A percentile compares a stretch with the other conserved stretches of the same genome.
Evolutionary conservation across 2,329 filamentous ascomycete genomes (phyloP).

Genomic region (Apiospora sp.): DNA sequence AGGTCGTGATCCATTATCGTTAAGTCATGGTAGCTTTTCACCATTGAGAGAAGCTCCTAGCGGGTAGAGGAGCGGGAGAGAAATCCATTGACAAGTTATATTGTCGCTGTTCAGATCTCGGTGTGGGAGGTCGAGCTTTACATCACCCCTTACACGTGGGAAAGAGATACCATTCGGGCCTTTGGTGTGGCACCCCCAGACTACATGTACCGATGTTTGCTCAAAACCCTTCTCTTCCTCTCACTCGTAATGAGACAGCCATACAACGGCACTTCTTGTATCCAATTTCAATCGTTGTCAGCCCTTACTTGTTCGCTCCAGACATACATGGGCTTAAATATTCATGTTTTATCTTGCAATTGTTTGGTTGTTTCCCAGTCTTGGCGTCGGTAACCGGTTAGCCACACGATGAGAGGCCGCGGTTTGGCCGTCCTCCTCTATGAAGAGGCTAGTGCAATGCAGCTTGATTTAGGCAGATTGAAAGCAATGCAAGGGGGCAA

Average conservation of each 20-base stretch:
- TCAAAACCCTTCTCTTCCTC: background rate
- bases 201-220: too few relatives aligned
- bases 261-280: background rate
- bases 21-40: background rate
- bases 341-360: too few relatives aligned
- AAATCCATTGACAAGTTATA: background rate
- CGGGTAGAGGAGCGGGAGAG: background rate
- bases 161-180: background rate
- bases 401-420: too few relatives aligned
- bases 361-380: background rate
- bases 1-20: background rate
- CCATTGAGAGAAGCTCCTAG: background rate
- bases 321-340: too few relatives aligned
- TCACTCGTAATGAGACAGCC: background rate
- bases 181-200: background rate
- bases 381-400: background rate
- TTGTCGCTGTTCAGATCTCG: background rate
- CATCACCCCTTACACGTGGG: background rate
- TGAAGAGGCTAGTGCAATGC: background rate
- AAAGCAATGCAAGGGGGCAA: background rate
- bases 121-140: background rate
- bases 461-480: background rate
- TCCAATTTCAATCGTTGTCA: background rate
- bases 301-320: background rate
- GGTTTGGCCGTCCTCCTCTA: too few relatives aligned